These are phyloP conservation scores for Cicer pinnatifidum DNA, from an alignment of 306 rosid species.

Conservation along the genomic window DNA sequence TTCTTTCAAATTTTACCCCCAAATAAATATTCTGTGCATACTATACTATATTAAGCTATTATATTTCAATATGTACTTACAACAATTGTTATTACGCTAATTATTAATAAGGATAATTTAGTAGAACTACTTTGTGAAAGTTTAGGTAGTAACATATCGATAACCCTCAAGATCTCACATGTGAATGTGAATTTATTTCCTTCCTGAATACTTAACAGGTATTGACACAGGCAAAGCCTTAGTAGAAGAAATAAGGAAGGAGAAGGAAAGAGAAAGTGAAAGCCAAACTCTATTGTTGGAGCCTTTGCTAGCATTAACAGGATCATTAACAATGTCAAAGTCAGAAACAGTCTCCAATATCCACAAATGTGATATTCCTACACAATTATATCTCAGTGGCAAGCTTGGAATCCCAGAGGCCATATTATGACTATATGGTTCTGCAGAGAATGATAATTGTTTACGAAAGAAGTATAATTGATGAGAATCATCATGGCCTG, in stretches of 20 bases:
- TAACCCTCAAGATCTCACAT: conserved; percentile 3
- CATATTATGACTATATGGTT: conserved; percentile 61
- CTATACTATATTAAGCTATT: background rate
- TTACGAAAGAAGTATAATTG: conserved; percentile 38
- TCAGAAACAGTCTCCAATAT: conserved; percentile 67
- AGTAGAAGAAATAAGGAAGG: conserved; percentile 70
- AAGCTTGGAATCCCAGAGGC: conserved; percentile 68
- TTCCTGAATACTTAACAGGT: conserved; percentile 55
- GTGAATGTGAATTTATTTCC: conserved; percentile 8
- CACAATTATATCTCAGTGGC: conserved; percentile 71
- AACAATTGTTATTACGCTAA: background rate
- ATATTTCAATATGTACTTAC: background rate
- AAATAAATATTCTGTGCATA: background rate
- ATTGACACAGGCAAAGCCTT: conserved; percentile 77
- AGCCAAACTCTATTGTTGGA: conserved; percentile 62
- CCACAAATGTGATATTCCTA: conserved; percentile 80
- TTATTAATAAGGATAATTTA: background rate
- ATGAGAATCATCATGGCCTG: conserved; percentile 33
- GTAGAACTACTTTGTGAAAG: background rate
- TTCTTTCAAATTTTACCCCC: background rate
- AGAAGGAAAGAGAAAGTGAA: conserved; percentile 65
- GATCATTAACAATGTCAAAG: conserved; percentile 63
- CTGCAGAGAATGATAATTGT: conserved; percentile 26
- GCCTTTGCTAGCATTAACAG: conserved; percentile 76
- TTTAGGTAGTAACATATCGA: background rate